phyloP scores from a whole-genome alignment of 345 rosid species.

The Erucastrum elatum region DNA sequence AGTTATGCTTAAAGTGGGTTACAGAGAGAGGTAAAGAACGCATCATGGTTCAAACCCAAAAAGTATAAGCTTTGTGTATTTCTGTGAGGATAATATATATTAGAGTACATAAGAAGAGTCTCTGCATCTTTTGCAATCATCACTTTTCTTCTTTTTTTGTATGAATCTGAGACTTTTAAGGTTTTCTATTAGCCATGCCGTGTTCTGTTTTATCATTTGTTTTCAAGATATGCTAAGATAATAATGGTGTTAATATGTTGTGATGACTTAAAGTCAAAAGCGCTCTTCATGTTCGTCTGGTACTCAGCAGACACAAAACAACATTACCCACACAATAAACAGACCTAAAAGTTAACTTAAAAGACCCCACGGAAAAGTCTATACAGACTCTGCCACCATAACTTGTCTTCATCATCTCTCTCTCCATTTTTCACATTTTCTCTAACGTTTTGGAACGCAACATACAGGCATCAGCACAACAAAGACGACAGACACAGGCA shows the following conservation, averaged over 20 bases:
- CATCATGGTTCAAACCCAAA: slow-evolving; percentile 12
- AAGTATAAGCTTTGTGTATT: slow-evolving; percentile 4
- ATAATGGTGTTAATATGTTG: slow-evolving; percentile 13
- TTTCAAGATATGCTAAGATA: background rate
- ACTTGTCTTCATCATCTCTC: slow-evolving; percentile 17
- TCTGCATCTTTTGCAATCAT: background rate
- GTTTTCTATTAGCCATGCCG: background rate
- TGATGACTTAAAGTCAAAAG: slow-evolving; percentile 19
- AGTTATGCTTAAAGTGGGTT: background rate
- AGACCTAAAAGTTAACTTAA: slow-evolving; percentile 34
- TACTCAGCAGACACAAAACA: slow-evolving; percentile 28
- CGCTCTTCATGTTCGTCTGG: slow-evolving; percentile 21
- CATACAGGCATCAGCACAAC: slow-evolving; percentile 36
- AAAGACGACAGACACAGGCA: slow-evolving; percentile 21
- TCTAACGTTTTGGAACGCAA: slow-evolving; percentile 30
- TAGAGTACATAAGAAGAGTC: slow-evolving; percentile 28
- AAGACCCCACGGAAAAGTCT: slow-evolving; percentile 34
- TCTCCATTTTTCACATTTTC: slow-evolving; percentile 26
- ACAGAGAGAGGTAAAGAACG: slow-evolving; percentile 8
- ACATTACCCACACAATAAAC: slow-evolving; percentile 22
- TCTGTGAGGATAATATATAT: background rate
- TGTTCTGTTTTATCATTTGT: background rate
- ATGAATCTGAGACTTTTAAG: background rate
- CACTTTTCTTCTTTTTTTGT: background rate
- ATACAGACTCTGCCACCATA: slow-evolving; percentile 37